Base-by-base conservation (phyloP, 1,284 basidiomycete species). In the Gymnopus androsaceus region DNA sequence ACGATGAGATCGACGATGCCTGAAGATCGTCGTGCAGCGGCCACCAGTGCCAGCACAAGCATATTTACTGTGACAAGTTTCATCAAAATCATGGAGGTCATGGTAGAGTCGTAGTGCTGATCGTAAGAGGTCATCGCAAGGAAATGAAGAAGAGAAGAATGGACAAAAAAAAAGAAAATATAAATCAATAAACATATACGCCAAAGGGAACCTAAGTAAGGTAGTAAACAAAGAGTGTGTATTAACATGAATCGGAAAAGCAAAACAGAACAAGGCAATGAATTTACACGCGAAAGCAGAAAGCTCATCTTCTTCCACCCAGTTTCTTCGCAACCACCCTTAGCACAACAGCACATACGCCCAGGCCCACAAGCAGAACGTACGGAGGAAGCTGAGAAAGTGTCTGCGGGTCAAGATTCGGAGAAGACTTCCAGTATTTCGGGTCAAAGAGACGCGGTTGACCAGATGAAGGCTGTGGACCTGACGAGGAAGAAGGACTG, bases 321-420 rank as follows among this genome's bases (percentile, higher is more conserved):
- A 67, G 59, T 57, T 73, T 71, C 63, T 69, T 71, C 52, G 81
- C 64, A 31, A 84, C 66, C 31, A 80, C 76, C 44, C 74, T 72
- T 44, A 83, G 65, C 25, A 83, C 78, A 38, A 83, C 76, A 14
- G 77, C 79, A 60, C 81, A 83, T 27, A 86, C 72, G 1, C 84
- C 83, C 21, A 85, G 67, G 25, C 83, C 78, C 52, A 85, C 79
- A 50, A 84, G 70, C 38, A 85, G 64, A 25, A 83, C 72, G 60
- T 81, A 81, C 27, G 75, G 72, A 34, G 79, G 76, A 12, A 80
- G 62, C 21, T 73, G 76, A 1, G 65, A 65, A 21, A 78, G 57
- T 30, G 65, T 67, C 64, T 54, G 69, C 57, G 59, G 69, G 46
- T 61, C 52, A 8, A 37, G 34, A 34, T 48, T 37, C 17, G 49